Base-by-base conservation (phyloP, 768 basidiomycete species). In the Trametes elegans region DNA sequence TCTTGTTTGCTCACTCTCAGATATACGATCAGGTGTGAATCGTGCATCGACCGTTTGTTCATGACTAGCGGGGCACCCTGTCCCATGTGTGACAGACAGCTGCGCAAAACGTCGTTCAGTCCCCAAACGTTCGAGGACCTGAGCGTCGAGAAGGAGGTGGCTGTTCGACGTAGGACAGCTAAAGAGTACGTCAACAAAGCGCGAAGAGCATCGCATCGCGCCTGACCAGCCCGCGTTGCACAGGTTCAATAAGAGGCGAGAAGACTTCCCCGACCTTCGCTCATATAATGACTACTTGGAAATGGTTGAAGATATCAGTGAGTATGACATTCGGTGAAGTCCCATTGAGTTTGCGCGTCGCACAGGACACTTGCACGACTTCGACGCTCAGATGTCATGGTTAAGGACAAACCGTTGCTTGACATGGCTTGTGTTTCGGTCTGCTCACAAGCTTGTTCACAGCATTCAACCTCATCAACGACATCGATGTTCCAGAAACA, bases 381-480 rank as follows among this genome's bases (percentile, higher is more conserved):
- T n/a, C n/a, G n/a, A n/a, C n/a, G n/a, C n/a, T n/a, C n/a, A n/a
- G n/a, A n/a, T n/a, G n/a, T n/a, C n/a, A n/a, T n/a, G n/a, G n/a
- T n/a, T n/a, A n/a, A n/a, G n/a, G n/a, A n/a, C n/a, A n/a, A n/a
- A n/a, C n/a, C n/a, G n/a, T n/a, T n/a, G n/a, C n/a, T n/a, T n/a
- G n/a, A n/a, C n/a, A n/a, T n/a, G n/a, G n/a, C n/a, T n/a, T n/a
- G n/a, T n/a, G n/a, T n/a, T n/a, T n/a, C n/a, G n/a, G n/a, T n/a
- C n/a, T n/a, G n/a, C n/a, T n/a, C n/a, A n/a, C n/a, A n/a, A n/a
- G n/a, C n/a, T 10, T 23, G 2, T 18, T 23, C 26, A 10, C 47
- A 95, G 95, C 92, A 5, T 98, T 96, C 76, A 98, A 98, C 69
- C 84, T 98, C 29, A 93, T 98, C 52, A 87, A 97, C 60, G 89